Conservation (phyloP, 805 yeast genomes). For the Torulaspora maleeae region DNA sequence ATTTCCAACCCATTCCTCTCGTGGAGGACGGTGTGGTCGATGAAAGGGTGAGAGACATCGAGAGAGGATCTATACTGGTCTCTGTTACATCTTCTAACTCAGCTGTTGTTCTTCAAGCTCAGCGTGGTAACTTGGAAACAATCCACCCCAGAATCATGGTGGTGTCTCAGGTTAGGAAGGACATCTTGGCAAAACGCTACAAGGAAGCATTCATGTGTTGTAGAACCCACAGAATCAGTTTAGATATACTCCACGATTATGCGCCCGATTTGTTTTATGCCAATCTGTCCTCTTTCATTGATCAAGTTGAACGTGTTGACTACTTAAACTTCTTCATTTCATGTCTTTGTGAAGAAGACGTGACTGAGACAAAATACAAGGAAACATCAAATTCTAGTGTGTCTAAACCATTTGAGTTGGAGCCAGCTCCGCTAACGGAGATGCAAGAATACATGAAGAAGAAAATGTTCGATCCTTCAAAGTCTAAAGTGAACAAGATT, state of each 20-base stretch:
- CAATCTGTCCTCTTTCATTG: constrained; percentile 62
- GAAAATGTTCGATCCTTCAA: constrained; percentile 36
- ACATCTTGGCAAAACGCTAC: constrained; percentile 55
- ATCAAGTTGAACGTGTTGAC: constrained; percentile 66
- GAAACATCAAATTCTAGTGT: constrained; percentile 51
- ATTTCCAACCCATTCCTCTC: constrained; percentile 39
- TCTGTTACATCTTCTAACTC: constrained; percentile 76
- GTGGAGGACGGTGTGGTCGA: constrained; percentile 45
- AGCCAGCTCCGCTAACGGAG: constrained; percentile 34
- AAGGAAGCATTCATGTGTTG: constrained; percentile 75
- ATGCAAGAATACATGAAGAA: constrained; percentile 42
- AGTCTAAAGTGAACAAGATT: constrained; percentile 66
- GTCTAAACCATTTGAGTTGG: constrained; percentile 28
- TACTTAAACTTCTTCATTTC: constrained; percentile 84
- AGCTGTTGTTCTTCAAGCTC: constrained; percentile 84
- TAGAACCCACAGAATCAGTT: constrained; percentile 84
- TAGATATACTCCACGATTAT: constrained; percentile 86
- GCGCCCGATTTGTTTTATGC: constrained; percentile 62
- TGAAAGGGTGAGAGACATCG: constrained; percentile 84
- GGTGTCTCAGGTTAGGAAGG: constrained; percentile 69
- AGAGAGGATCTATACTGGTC: constrained; percentile 85
- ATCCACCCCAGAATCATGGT: constrained; percentile 92
- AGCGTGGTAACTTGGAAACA: constrained; percentile 93
- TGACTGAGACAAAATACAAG: constrained; percentile 69
- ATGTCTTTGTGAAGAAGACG: constrained; percentile 81